Evolutionary conservation across 305 asterid genomes (phyloP).

Genomic region (Fraxinus velutina): DNA sequence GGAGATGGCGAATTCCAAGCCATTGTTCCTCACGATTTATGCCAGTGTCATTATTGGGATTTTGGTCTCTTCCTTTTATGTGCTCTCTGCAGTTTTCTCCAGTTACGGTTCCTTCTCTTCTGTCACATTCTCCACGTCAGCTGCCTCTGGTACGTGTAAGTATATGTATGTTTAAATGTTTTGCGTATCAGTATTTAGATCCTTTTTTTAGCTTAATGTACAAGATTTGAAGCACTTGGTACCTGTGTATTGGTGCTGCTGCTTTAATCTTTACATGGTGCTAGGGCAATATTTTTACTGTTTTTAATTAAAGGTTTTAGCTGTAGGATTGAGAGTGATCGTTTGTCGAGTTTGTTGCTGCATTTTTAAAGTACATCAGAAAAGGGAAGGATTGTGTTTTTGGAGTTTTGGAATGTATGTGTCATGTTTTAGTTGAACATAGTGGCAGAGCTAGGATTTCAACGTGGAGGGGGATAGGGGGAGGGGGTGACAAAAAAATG

Average conservation of each 20-base stretch:
- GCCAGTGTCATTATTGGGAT: constrained; percentile 66
- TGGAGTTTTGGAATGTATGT: not conserved
- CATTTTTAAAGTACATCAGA: not conserved
- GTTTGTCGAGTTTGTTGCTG: not conserved
- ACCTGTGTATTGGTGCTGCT: not conserved
- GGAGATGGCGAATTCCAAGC: constrained; percentile 75
- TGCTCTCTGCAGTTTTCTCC: constrained; percentile 75
- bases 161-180: not conserved
- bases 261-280: not conserved
- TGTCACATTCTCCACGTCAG: constrained; percentile 34
- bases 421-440: not conserved
- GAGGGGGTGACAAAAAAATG: no score
- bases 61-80: constrained; percentile 65
- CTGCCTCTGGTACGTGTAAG: constrained; percentile 32
- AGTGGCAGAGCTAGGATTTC: not conserved
- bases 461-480: not conserved
- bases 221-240: not conserved
- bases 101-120: constrained; percentile 40
- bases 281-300: not conserved
- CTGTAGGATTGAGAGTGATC: not conserved
- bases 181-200: not conserved
- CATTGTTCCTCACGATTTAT: constrained; percentile 77
- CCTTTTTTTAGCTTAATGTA: not conserved
- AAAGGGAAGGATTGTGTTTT: not conserved
- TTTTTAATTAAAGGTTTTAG: not conserved